These are phyloP conservation scores for Cyclospora cayetanensis DNA, from an alignment of 169 alveolate species.

Conservation along the genomic window DNA sequence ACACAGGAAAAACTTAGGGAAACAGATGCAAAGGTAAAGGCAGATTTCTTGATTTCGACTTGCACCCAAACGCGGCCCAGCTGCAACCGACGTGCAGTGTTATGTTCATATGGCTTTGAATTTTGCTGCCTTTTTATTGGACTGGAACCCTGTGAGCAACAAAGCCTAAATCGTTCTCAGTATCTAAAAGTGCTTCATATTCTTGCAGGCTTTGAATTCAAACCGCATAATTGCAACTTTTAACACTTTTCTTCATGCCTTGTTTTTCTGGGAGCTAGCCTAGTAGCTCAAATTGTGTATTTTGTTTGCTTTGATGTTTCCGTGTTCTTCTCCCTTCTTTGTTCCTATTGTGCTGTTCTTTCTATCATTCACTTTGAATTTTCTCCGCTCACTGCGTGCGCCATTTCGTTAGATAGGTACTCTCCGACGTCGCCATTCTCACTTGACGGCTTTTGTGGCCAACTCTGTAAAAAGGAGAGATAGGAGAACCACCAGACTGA, in stretches of 20 bases:
- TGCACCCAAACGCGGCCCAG: no score
- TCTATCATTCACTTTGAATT: background rate
- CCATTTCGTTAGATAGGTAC: background rate
- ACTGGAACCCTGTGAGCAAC: background rate
- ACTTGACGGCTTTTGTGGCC: conserved; percentile 20
- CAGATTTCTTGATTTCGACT: no score
- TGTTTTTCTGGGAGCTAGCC: background rate
- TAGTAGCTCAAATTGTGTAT: background rate
- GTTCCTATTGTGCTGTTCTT: background rate
- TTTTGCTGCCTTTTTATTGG: background rate
- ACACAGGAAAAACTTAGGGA: conserved; percentile 43
- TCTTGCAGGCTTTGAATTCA: no score
- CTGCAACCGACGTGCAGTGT: no score
- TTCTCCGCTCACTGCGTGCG: background rate
- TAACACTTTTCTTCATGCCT: no score
- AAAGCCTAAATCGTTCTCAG: background rate
- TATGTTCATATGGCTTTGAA: no score
- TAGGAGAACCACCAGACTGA: background rate
- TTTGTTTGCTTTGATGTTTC: background rate
- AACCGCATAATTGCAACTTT: no score
- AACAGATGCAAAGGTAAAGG: conserved; percentile 2
- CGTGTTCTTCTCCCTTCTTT: background rate
- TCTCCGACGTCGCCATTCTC: background rate
- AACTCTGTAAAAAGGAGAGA: background rate
- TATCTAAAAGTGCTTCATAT: no score